Conservation (phyloP, 2,329 filamentous ascomycete genomes). For the Tolypocladium endophyticum region DNA sequence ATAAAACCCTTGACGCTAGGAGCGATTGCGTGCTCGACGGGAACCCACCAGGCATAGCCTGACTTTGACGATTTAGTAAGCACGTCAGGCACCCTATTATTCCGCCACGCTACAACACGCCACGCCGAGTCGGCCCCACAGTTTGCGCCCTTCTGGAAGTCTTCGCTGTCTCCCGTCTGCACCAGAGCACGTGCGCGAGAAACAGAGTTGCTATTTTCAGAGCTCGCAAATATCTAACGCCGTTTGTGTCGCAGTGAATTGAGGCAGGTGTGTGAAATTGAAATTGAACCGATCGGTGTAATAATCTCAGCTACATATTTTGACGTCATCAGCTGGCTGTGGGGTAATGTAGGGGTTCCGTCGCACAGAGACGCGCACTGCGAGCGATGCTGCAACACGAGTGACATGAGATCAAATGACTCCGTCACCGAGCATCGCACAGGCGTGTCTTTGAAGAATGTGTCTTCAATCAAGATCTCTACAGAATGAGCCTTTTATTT, state of each 20-base stretch:
- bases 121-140: not conserved
- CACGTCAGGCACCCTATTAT: not conserved
- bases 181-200: not conserved
- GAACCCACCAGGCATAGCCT: not conserved
- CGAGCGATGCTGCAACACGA: too few relatives aligned
- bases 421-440: not conserved
- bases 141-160: not conserved
- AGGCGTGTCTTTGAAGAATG: not conserved
- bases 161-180: not conserved
- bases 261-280: not conserved
- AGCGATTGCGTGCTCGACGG: not conserved
- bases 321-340: not conserved
- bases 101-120: not conserved
- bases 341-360: not conserved
- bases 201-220: not conserved
- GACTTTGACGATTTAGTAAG: not conserved
- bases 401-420: not conserved
- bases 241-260: not conserved
- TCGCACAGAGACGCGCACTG: not conserved
- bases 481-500: too few relatives aligned
- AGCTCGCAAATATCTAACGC: not conserved
- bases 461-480: too few relatives aligned
- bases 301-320: not conserved
- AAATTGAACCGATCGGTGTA: not conserved
- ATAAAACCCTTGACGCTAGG: not conserved